Conservation (phyloP, 352 stramenopile genomes). For the Phytophthora constricta region DNA sequence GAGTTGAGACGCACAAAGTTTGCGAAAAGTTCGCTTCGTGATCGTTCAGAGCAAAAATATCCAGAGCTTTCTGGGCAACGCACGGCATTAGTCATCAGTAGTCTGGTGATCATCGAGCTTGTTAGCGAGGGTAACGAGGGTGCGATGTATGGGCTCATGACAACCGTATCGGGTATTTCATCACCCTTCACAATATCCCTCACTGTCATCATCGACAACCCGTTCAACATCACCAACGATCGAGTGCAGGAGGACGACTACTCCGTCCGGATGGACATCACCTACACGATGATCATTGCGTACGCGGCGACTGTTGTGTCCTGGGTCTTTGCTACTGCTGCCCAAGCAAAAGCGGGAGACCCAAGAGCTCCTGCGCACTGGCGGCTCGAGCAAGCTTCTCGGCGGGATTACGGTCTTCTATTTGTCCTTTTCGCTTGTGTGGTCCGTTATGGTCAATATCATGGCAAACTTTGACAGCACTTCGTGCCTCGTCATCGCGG, state of each 20-base stretch:
- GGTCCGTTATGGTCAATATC: slow-evolving; percentile 48
- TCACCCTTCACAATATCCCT: slow-evolving; percentile 42
- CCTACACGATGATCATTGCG: slow-evolving; percentile 55
- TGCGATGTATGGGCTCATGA: slow-evolving; percentile 53
- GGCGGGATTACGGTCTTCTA: slow-evolving; percentile 20
- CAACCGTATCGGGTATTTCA: slow-evolving; percentile 44
- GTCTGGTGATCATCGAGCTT: slow-evolving; percentile 51
- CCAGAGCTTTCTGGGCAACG: too few species aligned
- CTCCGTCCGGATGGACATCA: slow-evolving; percentile 45
- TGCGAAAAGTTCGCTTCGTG: too few species aligned
- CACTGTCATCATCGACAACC: slow-evolving; percentile 42
- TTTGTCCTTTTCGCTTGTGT: too few species aligned
- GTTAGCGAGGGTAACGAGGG: slow-evolving; percentile 53
- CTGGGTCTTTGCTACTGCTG: slow-evolving; percentile 40
- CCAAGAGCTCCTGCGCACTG: slow-evolving; percentile 40
- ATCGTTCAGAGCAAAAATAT: too few species aligned
- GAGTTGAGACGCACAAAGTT: too few species aligned
- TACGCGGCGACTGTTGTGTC: slow-evolving; percentile 42
- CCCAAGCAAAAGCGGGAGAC: slow-evolving; percentile 49
- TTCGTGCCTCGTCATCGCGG: slow-evolving; percentile 36
- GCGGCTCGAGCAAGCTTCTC: slow-evolving; percentile 35
- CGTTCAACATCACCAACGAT: slow-evolving; percentile 43
- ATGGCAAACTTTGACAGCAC: slow-evolving; percentile 52
- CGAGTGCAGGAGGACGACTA: slow-evolving; percentile 41
- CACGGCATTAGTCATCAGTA: too few species aligned